These are phyloP conservation scores for Schizophyllum amplum DNA, from an alignment of 1,284 basidiomycete species.

Conservation along the genomic window DNA sequence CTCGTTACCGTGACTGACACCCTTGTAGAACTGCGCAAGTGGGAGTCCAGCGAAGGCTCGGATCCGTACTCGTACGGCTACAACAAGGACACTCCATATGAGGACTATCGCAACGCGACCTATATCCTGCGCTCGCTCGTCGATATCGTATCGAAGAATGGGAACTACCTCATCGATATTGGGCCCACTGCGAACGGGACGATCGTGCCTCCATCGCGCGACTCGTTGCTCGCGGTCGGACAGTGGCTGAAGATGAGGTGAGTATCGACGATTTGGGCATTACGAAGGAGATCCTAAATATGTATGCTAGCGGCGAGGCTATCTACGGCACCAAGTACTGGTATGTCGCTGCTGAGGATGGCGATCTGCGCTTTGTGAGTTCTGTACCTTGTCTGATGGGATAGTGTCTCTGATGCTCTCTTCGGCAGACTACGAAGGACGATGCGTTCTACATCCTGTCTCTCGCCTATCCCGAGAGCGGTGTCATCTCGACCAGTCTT, in stretches of 20 bases:
- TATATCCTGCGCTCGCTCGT: slow-evolving; percentile 42
- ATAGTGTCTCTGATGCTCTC: too few relatives aligned
- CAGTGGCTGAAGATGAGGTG: slow-evolving; percentile 42
- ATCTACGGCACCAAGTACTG: slow-evolving; percentile 22
- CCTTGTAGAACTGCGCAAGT: slow-evolving; percentile 35
- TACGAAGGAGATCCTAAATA: slow-evolving; percentile 27
- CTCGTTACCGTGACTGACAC: background rate
- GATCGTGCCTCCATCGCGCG: slow-evolving; percentile 37
- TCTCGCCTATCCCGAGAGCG: slow-evolving; percentile 27
- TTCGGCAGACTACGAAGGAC: slow-evolving; percentile 6
- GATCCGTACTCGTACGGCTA: slow-evolving; percentile 40
- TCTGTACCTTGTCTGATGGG: slow-evolving; percentile 30
- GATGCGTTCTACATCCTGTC: slow-evolving; percentile 45
- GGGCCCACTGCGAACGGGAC: slow-evolving; percentile 47
- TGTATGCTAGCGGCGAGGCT: background rate
- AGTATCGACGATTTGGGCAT: slow-evolving; percentile 37
- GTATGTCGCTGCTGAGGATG: slow-evolving; percentile 31
- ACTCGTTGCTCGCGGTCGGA: slow-evolving; percentile 41
- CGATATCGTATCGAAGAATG: slow-evolving; percentile 49
- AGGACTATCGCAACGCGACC: slow-evolving; percentile 41
- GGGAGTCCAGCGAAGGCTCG: slow-evolving; percentile 52
- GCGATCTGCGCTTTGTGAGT: slow-evolving; percentile 13
- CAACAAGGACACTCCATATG: slow-evolving; percentile 32
- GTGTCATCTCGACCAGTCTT: slow-evolving; percentile 28
- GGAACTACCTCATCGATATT: slow-evolving; percentile 46